These are phyloP conservation scores for Petrea volubilis DNA, from an alignment of 257 asterid species.

Conservation along the genomic window DNA sequence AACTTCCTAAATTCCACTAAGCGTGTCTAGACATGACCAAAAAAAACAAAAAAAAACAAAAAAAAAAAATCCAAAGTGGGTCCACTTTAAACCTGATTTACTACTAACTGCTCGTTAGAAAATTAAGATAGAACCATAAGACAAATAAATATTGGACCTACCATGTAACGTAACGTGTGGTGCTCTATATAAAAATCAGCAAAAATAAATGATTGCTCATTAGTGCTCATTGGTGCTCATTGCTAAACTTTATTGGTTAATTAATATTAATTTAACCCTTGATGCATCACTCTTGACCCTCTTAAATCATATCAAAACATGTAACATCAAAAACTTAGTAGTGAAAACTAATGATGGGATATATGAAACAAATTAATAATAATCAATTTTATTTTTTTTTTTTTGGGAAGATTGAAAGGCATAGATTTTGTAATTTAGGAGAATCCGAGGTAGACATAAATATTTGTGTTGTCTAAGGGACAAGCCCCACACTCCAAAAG, in stretches of 20 bases:
- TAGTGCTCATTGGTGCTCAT: neutral
- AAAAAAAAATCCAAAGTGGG: neutral
- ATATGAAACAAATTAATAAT: neutral
- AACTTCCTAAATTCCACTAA: neutral
- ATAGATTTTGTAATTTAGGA: neutral
- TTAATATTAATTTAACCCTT: neutral
- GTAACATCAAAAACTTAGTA: neutral
- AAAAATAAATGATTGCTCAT: neutral
- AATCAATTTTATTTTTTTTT: too few species aligned
- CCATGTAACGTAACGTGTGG: too few species aligned
- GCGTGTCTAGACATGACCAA: neutral
- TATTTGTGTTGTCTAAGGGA: neutral
- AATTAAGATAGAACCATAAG: neutral
- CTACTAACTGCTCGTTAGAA: neutral
- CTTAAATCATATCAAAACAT: neutral
- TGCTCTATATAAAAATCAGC: neutral
- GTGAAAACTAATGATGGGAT: neutral
- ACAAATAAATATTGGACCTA: neutral
- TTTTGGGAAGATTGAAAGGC: neutral
- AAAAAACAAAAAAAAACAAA: too few species aligned
- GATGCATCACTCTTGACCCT: neutral
- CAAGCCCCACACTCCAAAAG: neutral
- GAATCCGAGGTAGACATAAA: conserved; percentile 6
- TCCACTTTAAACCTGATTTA: neutral
- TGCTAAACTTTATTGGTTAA: neutral